Evolutionary conservation across 192 early-diverging fungal genomes (phyloP), one percentile per base, ranked within the genome.

Genomic region (Backusella psychrophila): DNA sequence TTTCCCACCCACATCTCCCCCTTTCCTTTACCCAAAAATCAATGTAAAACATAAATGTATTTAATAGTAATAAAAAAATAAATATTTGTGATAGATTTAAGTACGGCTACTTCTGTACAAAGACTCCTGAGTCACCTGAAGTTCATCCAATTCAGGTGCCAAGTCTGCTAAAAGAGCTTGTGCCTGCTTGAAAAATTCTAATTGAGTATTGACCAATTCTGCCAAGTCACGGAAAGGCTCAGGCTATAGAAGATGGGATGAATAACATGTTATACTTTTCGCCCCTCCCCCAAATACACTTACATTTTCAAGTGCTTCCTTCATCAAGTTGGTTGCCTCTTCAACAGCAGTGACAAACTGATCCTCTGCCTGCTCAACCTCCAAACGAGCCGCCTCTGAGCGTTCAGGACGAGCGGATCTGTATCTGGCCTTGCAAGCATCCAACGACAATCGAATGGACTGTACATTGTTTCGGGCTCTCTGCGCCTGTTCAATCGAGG

Each of bases 301-400:
- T 81, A 89, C 88, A 79, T 86, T 94, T 78, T 96, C 96, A 33
- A 98, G 89, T 8, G 96, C 95, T 29, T 91, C 84, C 79, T 94
- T 94, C 98, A 99, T 99, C 74, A 96, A 89, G 9, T 86, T 92
- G 82, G 96, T 99, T 21, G 96, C 95, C 78, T 98, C 96, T 80
- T 98, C 97, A 34, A 99, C 93, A 6, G 94, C 93, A 15, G 92
- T 93, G 7, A 98, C 96, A 90, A 98, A 98, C 69, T 93, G 90
- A 87, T 98, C 98, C 83, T 99, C 96, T 19, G 95, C 92, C 42
- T 91, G 85, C 79, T 96, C 94, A n/a, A 97, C 94, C 71, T 98
- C 96, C 6, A 88, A 78, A 31, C 95, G 88, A 29, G 89, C 89
- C 38, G 85, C 91, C 44, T 97, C 96, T 8, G 89, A 90, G 34